Conservation (phyloP, 1,284 basidiomycete species). For the Ustilago esculenta region DNA sequence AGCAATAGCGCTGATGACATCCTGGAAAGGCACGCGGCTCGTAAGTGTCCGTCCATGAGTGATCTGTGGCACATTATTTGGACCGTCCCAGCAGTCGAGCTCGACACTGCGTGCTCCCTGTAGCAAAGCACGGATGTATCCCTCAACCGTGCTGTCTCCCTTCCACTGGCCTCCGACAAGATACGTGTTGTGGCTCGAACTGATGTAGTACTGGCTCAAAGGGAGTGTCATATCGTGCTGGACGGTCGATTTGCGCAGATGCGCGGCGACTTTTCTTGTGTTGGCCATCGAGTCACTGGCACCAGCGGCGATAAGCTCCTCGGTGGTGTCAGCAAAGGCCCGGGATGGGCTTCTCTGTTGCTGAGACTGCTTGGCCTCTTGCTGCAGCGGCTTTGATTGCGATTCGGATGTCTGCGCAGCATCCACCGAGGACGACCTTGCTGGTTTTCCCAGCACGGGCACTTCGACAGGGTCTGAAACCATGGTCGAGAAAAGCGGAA, state of each 20-base stretch:
- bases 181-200: constrained; percentile 96
- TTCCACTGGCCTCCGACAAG: constrained; percentile 92
- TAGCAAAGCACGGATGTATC: constrained; percentile 90
- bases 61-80: constrained; percentile 70
- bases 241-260: constrained; percentile 44
- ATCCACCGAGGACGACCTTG: not conserved
- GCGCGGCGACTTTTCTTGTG: constrained; percentile 34
- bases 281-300: constrained; percentile 30
- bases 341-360: constrained; percentile 31
- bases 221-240: constrained; percentile 76
- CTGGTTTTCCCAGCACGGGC: constrained; percentile 12
- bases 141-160: constrained; percentile 92
- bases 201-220: constrained; percentile 87
- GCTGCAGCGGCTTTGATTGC: not conserved
- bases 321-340: constrained; percentile 37
- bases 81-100: constrained; percentile 91
- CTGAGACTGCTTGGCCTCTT: not conserved
- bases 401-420: not conserved
- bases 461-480: constrained; percentile 23
- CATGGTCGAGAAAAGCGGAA: constrained; percentile 42
- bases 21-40: constrained; percentile 82
- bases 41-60: constrained; percentile 94
- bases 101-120: constrained; percentile 87
- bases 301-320: constrained; percentile 42
- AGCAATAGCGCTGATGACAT: constrained; percentile 85